Conservation (phyloP, 148 eudicot species). For the Cornus florida region DNA sequence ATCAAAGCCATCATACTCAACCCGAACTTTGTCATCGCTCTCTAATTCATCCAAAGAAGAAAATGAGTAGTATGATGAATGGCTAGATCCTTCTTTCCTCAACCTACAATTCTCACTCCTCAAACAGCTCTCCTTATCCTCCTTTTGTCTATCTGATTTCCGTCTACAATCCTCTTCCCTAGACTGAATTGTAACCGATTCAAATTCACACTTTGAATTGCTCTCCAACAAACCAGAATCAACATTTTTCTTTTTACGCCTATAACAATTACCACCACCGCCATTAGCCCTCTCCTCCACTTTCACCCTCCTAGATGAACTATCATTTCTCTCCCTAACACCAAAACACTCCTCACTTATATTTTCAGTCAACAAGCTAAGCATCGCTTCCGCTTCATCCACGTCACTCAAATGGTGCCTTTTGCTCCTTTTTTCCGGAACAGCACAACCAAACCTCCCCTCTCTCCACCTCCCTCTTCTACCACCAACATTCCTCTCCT, state of each 20-base stretch:
- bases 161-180: conserved; percentile 35
- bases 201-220: conserved; percentile 25
- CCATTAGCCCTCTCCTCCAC: conserved; percentile 31
- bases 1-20: conserved; percentile 30
- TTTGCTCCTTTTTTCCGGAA: conserved; percentile 29
- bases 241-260: conserved; percentile 28
- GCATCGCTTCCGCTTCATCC: conserved; percentile 69
- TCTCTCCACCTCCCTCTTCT: conserved; percentile 26
- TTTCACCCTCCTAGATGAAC: conserved; percentile 27
- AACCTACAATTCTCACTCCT: conserved; percentile 35
- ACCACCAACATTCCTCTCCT: conserved; percentile 31
- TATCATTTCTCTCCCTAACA: conserved; percentile 35
- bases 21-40: conserved; percentile 43
- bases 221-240: conserved; percentile 22
- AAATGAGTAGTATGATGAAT: conserved; percentile 62
- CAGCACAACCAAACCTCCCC: conserved; percentile 34
- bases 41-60: conserved; percentile 50
- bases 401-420: conserved; percentile 7
- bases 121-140: conserved; percentile 24
- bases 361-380: conserved; percentile 75
- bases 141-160: conserved; percentile 25
- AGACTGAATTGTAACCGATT: conserved; percentile 17
- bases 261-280: conserved; percentile 17
- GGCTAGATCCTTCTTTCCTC: conserved; percentile 53
- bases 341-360: conserved; percentile 40